Base-by-base conservation (phyloP, 2,329 filamentous ascomycete genomes). In the Byssoonygena ceratinophila region DNA sequence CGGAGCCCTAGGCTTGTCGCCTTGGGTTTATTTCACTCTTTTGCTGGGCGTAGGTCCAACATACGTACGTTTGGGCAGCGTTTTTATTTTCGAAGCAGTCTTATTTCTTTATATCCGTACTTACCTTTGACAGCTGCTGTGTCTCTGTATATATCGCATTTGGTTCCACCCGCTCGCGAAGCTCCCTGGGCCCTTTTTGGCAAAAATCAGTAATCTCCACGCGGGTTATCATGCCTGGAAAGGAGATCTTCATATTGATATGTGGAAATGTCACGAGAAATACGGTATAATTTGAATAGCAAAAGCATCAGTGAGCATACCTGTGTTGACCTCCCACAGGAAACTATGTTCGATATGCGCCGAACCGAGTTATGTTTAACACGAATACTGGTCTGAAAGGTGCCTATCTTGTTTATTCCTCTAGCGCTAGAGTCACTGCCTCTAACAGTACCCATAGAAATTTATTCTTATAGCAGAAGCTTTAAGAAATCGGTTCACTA, bases 351-450 rank as follows among this genome's bases (percentile, higher is more conserved):
- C 84, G 87, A 25, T 86, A 84, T 58, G 85, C 84, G 0, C 87
- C 87, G 41, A 87, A 88, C 66, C 80, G 79, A 55, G 71, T 94
- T 39, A 87, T 83, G 0, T 80, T 94, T 71, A 91, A 92, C 74
- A 83, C 81, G 9, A 29, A 29, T 9, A 29, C 27, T 29, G 27
- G 27, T 51, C 78, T 77, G 55, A 76, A 77, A 6, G 83, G 84
- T 0, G 72, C 87, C 54, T 80, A 80, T 64, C 76, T 29, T 37
- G n/a, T 11, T 14, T 39, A 37, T 25, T 3, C 22, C 4, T 20
- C 32, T 34, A n/a, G n/a, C n/a, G n/a, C n/a, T n/a, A n/a, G n/a
- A n/a, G n/a, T n/a, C n/a, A n/a, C n/a, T n/a, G n/a, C n/a, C n/a
- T n/a, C n/a, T n/a, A 29, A 29, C 27, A 29, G 4, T 29, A 9